phyloP scores from a whole-genome alignment of 192 early-diverging fungal species.

The Gryganskiella cystojenkinii region DNA sequence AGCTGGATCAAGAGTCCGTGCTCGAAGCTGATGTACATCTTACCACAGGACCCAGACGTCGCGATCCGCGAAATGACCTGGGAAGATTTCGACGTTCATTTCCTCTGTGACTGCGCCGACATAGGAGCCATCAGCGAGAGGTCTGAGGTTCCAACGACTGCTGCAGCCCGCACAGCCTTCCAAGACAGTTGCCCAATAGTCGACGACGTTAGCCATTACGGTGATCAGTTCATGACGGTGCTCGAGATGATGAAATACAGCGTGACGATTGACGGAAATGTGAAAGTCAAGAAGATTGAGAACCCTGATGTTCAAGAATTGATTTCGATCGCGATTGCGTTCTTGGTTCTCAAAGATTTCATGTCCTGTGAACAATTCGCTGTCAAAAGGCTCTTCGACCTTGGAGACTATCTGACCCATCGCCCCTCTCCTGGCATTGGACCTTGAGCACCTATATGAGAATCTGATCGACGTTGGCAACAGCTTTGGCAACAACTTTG shows the following conservation, averaged over 20 bases:
- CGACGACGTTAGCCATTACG: conserved; percentile 3
- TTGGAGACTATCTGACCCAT: conserved; percentile 17
- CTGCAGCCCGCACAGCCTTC: background rate
- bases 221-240: conserved; percentile 29
- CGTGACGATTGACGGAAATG: conserved; percentile 1
- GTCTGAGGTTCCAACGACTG: no score
- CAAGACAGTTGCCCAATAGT: background rate
- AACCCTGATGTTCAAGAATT: conserved; percentile 4
- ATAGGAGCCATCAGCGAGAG: background rate
- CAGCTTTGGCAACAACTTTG: background rate
- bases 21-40: conserved; percentile 28
- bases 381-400: conserved; percentile 10
- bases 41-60: conserved; percentile 6
- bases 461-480: conserved; percentile 1
- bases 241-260: conserved; percentile 46
- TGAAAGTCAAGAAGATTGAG: conserved; percentile 4
- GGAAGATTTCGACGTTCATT: conserved; percentile 29
- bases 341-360: conserved; percentile 27
- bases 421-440: conserved; percentile 13
- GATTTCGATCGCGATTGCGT: conserved; percentile 25
- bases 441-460: conserved; percentile 15
- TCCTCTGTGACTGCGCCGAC: conserved; percentile 40
- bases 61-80: conserved; percentile 8
- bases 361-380: conserved; percentile 19
- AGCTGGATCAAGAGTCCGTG: conserved; percentile 38